Percentiles rank a stretch among this genome's conserved stretches.
Evolutionary conservation across 495 filamentous ascomycete species (phyloP).

Genomic region (Podospora australis): DNA sequence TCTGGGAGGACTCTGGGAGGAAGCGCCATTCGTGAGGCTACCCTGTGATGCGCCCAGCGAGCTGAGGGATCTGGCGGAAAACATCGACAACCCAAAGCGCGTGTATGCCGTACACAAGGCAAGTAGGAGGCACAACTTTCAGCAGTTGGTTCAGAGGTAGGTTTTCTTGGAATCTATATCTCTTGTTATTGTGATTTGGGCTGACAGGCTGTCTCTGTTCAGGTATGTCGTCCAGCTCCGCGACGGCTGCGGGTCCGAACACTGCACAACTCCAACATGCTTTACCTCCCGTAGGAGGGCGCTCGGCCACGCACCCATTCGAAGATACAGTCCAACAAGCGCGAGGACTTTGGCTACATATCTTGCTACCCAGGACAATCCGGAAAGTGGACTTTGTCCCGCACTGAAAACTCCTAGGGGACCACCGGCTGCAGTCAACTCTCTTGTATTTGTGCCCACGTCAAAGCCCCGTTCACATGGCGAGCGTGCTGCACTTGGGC

Average conservation of each 20-base stretch:
- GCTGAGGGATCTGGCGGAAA: conserved; percentile 41
- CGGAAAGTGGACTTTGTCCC: conserved; percentile 67
- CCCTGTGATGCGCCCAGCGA: conserved; percentile 47
- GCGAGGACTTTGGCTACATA: conserved; percentile 73
- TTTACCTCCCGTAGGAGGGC: conserved; percentile 66
- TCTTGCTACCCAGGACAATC: conserved; percentile 72
- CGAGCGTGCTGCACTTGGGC: conserved; percentile 6
- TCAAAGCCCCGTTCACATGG: conserved; percentile 16
- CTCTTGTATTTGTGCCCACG: conserved; percentile 31
- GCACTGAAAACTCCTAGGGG: conserved; percentile 33
- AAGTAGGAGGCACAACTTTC: conserved; percentile 46
- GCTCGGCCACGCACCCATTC: conserved; percentile 58
- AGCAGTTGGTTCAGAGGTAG: conserved; percentile 48
- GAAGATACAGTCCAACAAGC: conserved; percentile 61
- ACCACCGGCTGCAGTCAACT: conserved; percentile 33
- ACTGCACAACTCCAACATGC: conserved; percentile 72
- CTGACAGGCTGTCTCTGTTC: conserved; percentile 14
- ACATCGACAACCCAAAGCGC: conserved; percentile 47
- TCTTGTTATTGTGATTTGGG: not conserved
- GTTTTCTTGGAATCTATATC: conserved; percentile 14
- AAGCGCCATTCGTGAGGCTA: conserved; percentile 44
- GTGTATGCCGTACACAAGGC: conserved; percentile 48
- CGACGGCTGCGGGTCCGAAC: conserved; percentile 65
- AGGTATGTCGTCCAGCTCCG: conserved; percentile 83
- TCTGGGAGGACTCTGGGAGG: conserved; percentile 45